Base-by-base conservation (phyloP, 257 asterid genomes). In the Echites panduratus region DNA sequence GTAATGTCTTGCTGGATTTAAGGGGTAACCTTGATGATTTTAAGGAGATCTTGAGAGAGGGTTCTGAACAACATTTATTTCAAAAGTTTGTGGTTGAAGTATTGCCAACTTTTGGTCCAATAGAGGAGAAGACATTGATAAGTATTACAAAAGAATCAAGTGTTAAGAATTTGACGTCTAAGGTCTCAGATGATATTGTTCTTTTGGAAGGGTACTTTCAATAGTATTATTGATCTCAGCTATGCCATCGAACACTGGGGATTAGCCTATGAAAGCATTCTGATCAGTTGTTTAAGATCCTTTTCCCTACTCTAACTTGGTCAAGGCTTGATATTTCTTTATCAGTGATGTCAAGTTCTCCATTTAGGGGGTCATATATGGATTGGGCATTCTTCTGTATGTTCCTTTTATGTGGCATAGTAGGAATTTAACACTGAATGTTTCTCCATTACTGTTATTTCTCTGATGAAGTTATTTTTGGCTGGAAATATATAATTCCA, bases 1-100 rank as follows among this genome's bases (percentile, higher is more conserved):
- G 91, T 66, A 94, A 92, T 44, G 92, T 94, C 48, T 72, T 94
- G 70, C 61, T 94, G 73, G 97, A 94, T 78, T 56, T 94, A 76
- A 79, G 79, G 67, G 87, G 89, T 20, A 66, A 76, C 54, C 3
- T 38, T 4, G 63, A n/a, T 29, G 95, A 85, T 67, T 83, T 88
- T 75, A 89, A 82, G 74, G 90, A 78, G 66, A 73, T 91, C 65
- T 78, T 94, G 63, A 77, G 79, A 80, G 95, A 89, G 70, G 98
- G 96, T 58, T 80, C 80, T 7, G 86, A 87, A 58, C 84, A 81
- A 7, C 81, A 80, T 57, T 75, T 91, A 73, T 80, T 94, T 72
- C 97, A 94, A 87, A 94, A 94, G 80, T 85, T 82, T 40, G 85
- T 91, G 70, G 92, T 85, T 62, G 96, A 94, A 82, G 85, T 91